Conservation (phyloP, 352 stramenopile genomes). For the Aphanomyces invadans region DNA sequence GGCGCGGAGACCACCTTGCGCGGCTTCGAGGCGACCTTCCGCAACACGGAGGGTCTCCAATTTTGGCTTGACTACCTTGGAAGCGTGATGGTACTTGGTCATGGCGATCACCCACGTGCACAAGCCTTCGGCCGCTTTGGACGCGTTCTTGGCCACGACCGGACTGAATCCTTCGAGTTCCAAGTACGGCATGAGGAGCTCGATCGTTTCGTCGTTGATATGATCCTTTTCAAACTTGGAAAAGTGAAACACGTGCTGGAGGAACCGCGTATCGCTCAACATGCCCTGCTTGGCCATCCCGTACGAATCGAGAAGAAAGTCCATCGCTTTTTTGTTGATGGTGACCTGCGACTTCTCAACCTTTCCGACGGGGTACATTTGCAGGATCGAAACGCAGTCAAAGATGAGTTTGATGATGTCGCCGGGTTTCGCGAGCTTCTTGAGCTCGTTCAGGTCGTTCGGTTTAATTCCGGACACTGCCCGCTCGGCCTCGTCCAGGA, state of each 20-base stretch:
- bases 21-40: conserved; percentile 79
- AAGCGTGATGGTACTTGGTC: conserved; percentile 87
- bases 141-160: conserved; percentile 79
- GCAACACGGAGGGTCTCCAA: conserved; percentile 85
- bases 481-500: conserved; percentile 82
- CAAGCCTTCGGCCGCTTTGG: conserved; percentile 83
- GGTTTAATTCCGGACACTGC: conserved; percentile 83
- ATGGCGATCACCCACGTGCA: conserved; percentile 88
- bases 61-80: conserved; percentile 91
- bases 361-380: conserved; percentile 77
- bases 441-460: conserved; percentile 88
- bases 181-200: conserved; percentile 88
- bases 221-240: conserved; percentile 86
- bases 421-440: conserved; percentile 84
- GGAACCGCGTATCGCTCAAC: conserved; percentile 82
- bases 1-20: conserved; percentile 57
- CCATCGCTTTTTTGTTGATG: conserved; percentile 76
- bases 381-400: conserved; percentile 83
- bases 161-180: conserved; percentile 78
- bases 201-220: conserved; percentile 90
- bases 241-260: conserved; percentile 87
- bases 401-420: conserved; percentile 93
- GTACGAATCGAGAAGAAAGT: conserved; percentile 83
- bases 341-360: conserved; percentile 52
- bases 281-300: conserved; percentile 76